phyloP scores from a whole-genome alignment of 1,284 basidiomycete species.

The Somion occarium region DNA sequence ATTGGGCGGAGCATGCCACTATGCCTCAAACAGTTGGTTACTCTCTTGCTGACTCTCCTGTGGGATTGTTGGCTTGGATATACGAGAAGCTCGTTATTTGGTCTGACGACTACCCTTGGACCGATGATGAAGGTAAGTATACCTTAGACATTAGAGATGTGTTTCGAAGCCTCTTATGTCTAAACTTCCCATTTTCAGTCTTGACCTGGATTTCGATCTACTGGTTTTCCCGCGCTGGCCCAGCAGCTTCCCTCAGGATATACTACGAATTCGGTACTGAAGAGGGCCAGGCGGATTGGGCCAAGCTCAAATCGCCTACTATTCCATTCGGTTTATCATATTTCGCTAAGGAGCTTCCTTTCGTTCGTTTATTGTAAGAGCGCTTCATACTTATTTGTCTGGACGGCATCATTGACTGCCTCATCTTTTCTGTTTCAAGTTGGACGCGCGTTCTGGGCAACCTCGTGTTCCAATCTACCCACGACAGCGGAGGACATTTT shows the following conservation, averaged over 20 bases:
- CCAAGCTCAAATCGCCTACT: neutral
- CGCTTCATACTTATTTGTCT: too few species aligned
- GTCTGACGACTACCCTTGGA: constrained; percentile 48
- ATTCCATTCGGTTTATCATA: constrained; percentile 3
- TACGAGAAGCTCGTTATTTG: constrained; percentile 53
- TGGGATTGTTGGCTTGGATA: constrained; percentile 55
- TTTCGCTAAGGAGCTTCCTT: constrained; percentile 2
- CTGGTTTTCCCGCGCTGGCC: constrained; percentile 33
- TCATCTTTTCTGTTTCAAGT: constrained; percentile 9
- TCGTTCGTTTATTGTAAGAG: neutral
- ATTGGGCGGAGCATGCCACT: neutral
- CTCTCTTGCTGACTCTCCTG: constrained; percentile 50
- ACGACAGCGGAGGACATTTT: constrained; percentile 27
- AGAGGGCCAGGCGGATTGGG: too few species aligned
- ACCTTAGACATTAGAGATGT: too few species aligned
- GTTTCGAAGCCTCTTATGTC: too few species aligned
- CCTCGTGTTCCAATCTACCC: constrained; percentile 24
- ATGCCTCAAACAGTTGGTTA: constrained; percentile 36
- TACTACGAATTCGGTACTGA: constrained; percentile 30
- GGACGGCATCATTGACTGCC: neutral
- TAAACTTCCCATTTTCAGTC: constrained; percentile 22
- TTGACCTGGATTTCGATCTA: constrained; percentile 38
- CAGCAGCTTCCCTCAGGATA: constrained; percentile 33
- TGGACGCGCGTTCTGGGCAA: constrained; percentile 21
- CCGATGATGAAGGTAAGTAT: constrained; percentile 40